Base-by-base conservation (phyloP, 495 filamentous ascomycete species). In the Thozetella sp. region DNA sequence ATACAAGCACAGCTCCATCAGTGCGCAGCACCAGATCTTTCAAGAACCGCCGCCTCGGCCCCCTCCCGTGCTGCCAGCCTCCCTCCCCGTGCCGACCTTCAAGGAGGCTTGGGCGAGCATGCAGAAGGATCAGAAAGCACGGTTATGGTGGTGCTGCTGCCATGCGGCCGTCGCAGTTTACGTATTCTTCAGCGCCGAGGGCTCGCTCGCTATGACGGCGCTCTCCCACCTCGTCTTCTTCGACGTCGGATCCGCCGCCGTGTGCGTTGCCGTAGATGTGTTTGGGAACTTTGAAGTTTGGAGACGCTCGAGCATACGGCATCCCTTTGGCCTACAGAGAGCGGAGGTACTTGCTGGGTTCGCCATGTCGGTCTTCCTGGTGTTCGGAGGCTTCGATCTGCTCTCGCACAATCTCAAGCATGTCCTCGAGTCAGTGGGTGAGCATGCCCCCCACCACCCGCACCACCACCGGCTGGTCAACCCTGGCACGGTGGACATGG, bases 1-100 rank as follows among this genome's bases (percentile, higher is more conserved):
- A 69, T 99, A 98, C 83, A 97, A 97, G 63, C 95, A 98, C 79
- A 94, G 90, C 70, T 95, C 91, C 67, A 92, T 99, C 53, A 96
- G 92, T 22, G 75, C 82, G 11, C 80, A 83, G 46, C 94, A 97
- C 71, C 92, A 96, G 72, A 93, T 99, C 70, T 96, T 99, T 78
- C 90, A 96, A 65, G 92, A 97, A 70, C 95, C 95, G n/a, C 87
- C 92, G 1, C 90, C 89, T 2, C 84, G 93, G 34, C 90, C 93
- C 1, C 95, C 95, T 0, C 84, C 97, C 23, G 89, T 90, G 13
- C 83, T 99, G 0, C 95, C 95, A n/a, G 91, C 94, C 53, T 94
- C 93, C 17, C 83, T 99, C 0, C 95, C 94, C 13, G 88, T 97
- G n/a, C 95, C 95, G 2, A 98, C 93, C 6, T 76, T 93, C 51